These are phyloP conservation scores for Dinochytrium kinnereticum DNA, from an alignment of 371 early-diverging fungal genomes.

Conservation along the genomic window DNA sequence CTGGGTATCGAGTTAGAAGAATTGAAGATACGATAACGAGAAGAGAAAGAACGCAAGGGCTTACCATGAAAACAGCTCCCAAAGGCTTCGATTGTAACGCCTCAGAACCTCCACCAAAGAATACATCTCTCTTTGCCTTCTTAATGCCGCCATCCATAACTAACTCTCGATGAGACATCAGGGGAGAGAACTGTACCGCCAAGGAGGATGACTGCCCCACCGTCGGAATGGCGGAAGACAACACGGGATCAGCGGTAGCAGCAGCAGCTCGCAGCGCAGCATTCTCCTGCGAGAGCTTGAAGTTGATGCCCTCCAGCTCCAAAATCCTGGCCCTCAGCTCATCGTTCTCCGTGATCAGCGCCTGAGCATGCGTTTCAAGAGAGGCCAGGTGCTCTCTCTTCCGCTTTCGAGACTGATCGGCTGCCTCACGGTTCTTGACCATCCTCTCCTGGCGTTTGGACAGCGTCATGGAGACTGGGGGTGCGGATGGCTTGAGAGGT, in stretches of 20 bases:
- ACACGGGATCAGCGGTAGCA: background rate
- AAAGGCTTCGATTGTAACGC: slow-evolving; percentile 44
- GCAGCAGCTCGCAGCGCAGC: slow-evolving; percentile 18
- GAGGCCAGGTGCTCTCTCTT: slow-evolving; percentile 81
- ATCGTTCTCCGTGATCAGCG: slow-evolving; percentile 67
- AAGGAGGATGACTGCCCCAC: too few relatives aligned
- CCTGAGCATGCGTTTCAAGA: slow-evolving; percentile 74
- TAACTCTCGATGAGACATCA: background rate
- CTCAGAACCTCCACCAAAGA: slow-evolving; percentile 21
- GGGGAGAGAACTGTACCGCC: background rate
- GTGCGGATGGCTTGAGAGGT: background rate
- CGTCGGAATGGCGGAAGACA: slow-evolving; percentile 7
- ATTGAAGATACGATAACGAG: slow-evolving; percentile 13
- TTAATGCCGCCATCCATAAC: slow-evolving; percentile 1
- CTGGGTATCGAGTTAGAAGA: slow-evolving; percentile 13
- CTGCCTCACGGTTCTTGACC: slow-evolving; percentile 92
- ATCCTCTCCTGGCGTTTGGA: slow-evolving; percentile 84
- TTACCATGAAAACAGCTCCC: slow-evolving; percentile 76
- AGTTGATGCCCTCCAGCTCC: slow-evolving; percentile 65
- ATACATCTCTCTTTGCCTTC: slow-evolving; percentile 24
- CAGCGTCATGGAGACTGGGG: slow-evolving; percentile 34
- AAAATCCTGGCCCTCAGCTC: slow-evolving; percentile 59
- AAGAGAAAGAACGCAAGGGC: background rate
- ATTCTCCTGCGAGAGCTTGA: slow-evolving; percentile 47
- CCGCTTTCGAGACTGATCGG: slow-evolving; percentile 83